Evolutionary conservation across 805 yeast genomes (phyloP), one percentile per base, ranked within the genome.

Genomic region (Brettanomyces custersianus): DNA sequence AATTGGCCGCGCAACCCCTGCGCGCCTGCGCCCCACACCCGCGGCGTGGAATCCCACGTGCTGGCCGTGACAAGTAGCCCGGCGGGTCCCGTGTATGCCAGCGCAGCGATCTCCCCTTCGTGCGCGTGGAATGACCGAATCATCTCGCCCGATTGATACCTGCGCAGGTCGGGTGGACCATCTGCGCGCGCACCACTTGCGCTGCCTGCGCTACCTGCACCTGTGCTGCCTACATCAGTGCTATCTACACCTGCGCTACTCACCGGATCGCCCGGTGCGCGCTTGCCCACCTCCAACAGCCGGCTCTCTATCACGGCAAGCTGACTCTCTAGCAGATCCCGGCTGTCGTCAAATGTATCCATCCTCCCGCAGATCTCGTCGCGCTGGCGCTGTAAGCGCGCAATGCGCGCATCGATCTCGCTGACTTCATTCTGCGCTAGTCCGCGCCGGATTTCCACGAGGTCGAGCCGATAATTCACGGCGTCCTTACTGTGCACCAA

Each of bases 21-120:
- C 20, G 71, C 64, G 26, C 79, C 70, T 46, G 81, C 56, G 60
- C 87, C 94, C 95, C 95, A 87, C 4, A 87, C 81, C 43, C 80
- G 69, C 4, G 86, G 80, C 0, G 81, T 73, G 51, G 79, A 83
- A 52, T 86, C 95, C n/a, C n/a, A n/a, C 46, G 75, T 59, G 10
- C 86, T 74, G 0, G 95, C 85, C 12, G 88, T 72, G 2, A 86
- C 88, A 55, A 85, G 47, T 1, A 76, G 75, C 2, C 87, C 88
- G 55, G 77, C 81, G 11, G 90, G 90, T 18, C 70, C 62, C 49
- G 80, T 86, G 51, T 81, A 80, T 43, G 77, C 87, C 40, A 81
- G 51, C 23, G 75, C 65, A 1, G 74, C 67, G 17, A 82, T 62
- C 3, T 71, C 43, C 30, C 67, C 73, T 4, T 63, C 63, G 47